Conservation (phyloP, 1,284 basidiomycete genomes). For the Sphagnurus paluster region DNA sequence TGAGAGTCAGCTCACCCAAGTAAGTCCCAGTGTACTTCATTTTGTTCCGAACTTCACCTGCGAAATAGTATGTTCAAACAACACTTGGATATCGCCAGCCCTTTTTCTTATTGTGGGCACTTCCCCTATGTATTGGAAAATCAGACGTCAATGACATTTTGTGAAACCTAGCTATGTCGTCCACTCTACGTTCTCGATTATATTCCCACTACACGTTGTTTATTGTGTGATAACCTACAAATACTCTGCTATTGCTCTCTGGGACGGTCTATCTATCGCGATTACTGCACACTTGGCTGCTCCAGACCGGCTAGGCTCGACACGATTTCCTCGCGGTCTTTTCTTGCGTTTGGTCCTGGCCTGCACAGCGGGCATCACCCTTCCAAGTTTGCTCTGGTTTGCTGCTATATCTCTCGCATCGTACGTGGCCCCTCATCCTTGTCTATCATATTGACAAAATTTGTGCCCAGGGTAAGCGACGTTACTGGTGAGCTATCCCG, state of each 20-base stretch:
- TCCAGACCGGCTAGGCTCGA: conserved; percentile 21
- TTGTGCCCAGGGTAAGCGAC: conserved; percentile 61
- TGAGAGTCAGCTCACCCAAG: conserved; percentile 74
- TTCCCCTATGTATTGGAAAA: background rate
- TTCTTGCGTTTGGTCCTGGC: conserved; percentile 46
- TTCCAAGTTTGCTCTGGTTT: conserved; percentile 75
- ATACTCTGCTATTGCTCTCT: conserved; percentile 44
- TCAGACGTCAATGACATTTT: background rate
- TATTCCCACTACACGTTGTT: conserved; percentile 72
- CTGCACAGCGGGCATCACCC: conserved; percentile 59
- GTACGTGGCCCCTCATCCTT: conserved; percentile 46
- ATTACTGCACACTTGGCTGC: conserved; percentile 54
- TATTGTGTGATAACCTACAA: conserved; percentile 53
- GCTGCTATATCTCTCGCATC: conserved; percentile 66
- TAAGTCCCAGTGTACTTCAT: conserved; percentile 27
- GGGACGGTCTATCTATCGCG: conserved; percentile 50
- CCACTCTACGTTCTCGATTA: conserved; percentile 67
- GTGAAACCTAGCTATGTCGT: conserved; percentile 62
- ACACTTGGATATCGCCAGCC: conserved; percentile 70
- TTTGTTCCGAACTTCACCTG: background rate
- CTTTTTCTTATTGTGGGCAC: conserved; percentile 72
- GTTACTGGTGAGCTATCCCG: conserved; percentile 51
- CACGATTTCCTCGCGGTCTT: conserved; percentile 43
- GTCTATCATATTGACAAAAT: conserved; percentile 7
- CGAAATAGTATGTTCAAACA: conserved; percentile 65